A percentile compares a stretch with the other conserved stretches of the same genome.
phyloP scores from a whole-genome alignment of 805 yeast species.

The Starmerella vaccinii region DNA sequence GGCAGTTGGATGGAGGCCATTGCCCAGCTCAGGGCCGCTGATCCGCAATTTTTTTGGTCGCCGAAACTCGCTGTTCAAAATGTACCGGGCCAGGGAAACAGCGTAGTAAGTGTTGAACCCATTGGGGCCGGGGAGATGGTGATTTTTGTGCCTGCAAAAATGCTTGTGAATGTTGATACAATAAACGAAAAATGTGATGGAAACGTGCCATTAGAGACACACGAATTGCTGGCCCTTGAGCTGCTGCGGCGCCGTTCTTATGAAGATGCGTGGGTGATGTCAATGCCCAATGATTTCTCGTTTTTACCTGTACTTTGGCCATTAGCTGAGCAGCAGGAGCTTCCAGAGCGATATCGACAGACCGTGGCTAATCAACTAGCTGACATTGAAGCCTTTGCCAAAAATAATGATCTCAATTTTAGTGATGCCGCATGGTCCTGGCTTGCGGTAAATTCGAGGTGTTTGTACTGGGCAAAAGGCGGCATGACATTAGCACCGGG shows the following conservation, averaged over 20 bases:
- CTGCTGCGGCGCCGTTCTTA: conserved; percentile 1
- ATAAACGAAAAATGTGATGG: neutral
- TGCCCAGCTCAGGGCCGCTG: conserved; percentile 3
- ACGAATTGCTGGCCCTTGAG: conserved; percentile 19
- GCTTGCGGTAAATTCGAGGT: conserved; percentile 85
- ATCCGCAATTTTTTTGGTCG: conserved; percentile 21
- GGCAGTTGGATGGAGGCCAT: conserved; percentile 13
- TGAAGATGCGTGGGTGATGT: conserved; percentile 39
- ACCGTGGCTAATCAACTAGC: conserved; percentile 20
- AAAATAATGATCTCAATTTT: neutral
- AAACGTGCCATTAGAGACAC: conserved; percentile 8
- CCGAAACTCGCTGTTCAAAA: conserved; percentile 33
- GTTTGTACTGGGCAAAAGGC: conserved; percentile 66
- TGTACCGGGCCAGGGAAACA: conserved; percentile 48
- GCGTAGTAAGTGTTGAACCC: conserved; percentile 39
- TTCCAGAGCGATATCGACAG: conserved; percentile 22
- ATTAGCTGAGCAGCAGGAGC: conserved; percentile 9
- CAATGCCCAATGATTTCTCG: conserved; percentile 54
- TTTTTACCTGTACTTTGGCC: conserved; percentile 59
- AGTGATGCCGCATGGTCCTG: conserved; percentile 48
- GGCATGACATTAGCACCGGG: conserved; percentile 81
- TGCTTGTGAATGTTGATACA: conserved; percentile 19
- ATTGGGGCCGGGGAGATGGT: conserved; percentile 28
- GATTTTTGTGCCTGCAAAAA: conserved; percentile 18
- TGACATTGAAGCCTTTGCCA: conserved; percentile 6